Evolutionary conservation across 2,329 filamentous ascomycete genomes (phyloP), one percentile per base, ranked within the genome.

Genomic region (Penicillium paneum): DNA sequence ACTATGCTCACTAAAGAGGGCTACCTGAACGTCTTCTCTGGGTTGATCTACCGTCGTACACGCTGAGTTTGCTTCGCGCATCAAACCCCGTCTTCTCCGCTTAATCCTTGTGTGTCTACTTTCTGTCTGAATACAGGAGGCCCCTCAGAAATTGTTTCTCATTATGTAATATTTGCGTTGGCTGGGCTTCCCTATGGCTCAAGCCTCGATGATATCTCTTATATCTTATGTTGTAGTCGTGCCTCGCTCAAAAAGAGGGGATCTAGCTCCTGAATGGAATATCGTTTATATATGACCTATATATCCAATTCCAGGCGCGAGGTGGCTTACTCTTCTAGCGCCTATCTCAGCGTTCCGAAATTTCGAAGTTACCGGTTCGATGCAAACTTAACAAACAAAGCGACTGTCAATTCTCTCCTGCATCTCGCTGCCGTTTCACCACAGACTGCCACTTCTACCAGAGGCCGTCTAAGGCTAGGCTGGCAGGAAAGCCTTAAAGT

Each of bases 1-100:
- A 73, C 71, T 2, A 67, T 73, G 48, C 65, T 75, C 35, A 75
- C 73, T 0, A 74, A 71, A 58, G 71, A 73, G 56, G 73, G 73
- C 1, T 76, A 76, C 54, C 58, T 76, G 21, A 76, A 75, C 57
- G 71, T 76, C 6, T 72, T 75, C 55, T 68, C 70, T 8, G 70
- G 70, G 3, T 56, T 72, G 50, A 69, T 71, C 31, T 72, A 70
- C 44, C 67, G 67, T 44, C 66, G 67, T 3, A 59, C 58, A 52
- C 68, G 68, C 38, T 70, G 40, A 62, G 43, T 31, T 35, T 36
- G 21, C 17, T 43, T 40, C 4, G 26, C 4, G 15, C n/a, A 15
- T 28, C 11, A 47, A 7, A 11, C 5, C 4, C 7, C 10, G n/a
- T 32, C 39, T 50, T 47, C 38, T 49, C 46, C 44, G 8, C 45